Evolutionary conservation across 108 stramenopile genomes (phyloP).

Genomic region (Skeletonema costatum): DNA sequence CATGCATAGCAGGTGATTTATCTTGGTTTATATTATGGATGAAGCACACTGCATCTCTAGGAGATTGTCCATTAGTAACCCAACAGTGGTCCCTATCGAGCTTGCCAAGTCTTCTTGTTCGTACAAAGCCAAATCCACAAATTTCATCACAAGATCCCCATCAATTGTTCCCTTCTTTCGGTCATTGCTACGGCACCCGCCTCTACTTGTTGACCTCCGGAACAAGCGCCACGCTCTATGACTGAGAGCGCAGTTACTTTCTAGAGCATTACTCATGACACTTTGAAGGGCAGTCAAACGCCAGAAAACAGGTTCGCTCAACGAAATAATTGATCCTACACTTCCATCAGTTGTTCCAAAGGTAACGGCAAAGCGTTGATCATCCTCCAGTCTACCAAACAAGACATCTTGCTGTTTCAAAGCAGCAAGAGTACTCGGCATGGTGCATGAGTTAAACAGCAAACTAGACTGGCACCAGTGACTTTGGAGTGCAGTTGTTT

Average conservation of each 20-base stretch:
- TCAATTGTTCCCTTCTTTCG: constrained; percentile 93
- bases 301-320: constrained; percentile 89
- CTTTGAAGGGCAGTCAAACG: constrained; percentile 89
- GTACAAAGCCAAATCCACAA: constrained; percentile 70
- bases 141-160: constrained; percentile 86
- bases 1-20: background rate
- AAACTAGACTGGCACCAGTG: constrained; percentile 83
- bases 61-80: constrained; percentile 88
- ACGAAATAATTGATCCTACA: constrained; percentile 73
- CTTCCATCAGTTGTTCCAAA: constrained; percentile 92
- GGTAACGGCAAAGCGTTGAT: constrained; percentile 81
- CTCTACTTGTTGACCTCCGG: constrained; percentile 71
- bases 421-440: constrained; percentile 70
- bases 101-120: constrained; percentile 94
- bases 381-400: constrained; percentile 79
- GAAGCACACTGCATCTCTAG: constrained; percentile 76
- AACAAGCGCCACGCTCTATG: constrained; percentile 82
- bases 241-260: constrained; percentile 86
- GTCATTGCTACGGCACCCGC: constrained; percentile 78
- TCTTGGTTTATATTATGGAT: constrained; percentile 7
- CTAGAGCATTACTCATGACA: constrained; percentile 89
- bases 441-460: constrained; percentile 72
- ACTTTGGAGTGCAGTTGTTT: constrained; percentile 70
- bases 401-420: constrained; percentile 86
- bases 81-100: constrained; percentile 94